Conservation (phyloP, 2,329 filamentous ascomycete genomes). For the Sclerotinia borealis region DNA sequence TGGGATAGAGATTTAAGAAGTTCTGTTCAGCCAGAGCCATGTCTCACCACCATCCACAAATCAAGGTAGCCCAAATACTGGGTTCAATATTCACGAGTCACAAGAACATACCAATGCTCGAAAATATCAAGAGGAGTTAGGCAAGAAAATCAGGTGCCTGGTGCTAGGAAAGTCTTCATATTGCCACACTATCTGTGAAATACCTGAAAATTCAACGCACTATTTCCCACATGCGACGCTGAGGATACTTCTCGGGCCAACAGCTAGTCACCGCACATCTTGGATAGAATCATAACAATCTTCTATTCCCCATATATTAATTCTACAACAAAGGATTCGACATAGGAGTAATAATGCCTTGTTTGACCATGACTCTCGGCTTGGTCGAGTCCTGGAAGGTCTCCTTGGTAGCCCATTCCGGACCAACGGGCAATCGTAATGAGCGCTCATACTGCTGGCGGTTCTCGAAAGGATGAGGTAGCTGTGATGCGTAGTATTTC, state of each 20-base stretch:
- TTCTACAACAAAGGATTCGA: constrained; percentile 55
- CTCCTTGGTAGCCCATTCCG: constrained; percentile 95
- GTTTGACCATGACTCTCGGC: constrained; percentile 84
- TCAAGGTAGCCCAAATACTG: too few species aligned
- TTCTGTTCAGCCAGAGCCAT: too few species aligned
- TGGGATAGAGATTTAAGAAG: too few species aligned
- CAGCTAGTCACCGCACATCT: not conserved
- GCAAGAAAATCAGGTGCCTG: not conserved
- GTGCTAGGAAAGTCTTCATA: not conserved
- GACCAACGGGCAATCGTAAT: constrained; percentile 78
- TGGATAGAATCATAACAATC: not conserved
- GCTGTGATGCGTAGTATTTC: constrained; percentile 75
- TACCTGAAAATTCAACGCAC: too few species aligned
- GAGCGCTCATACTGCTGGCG: constrained; percentile 85
- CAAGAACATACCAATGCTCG: not conserved
- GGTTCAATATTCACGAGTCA: not conserved
- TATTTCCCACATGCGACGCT: not conserved
- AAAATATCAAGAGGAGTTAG: not conserved
- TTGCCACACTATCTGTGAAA: not conserved
- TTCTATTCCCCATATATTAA: not conserved
- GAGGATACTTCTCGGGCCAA: too few species aligned
- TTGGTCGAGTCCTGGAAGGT: constrained; percentile 85
- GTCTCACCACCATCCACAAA: too few species aligned
- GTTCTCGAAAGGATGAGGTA: constrained; percentile 88
- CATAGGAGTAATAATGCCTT: constrained; percentile 84